phyloP scores from a whole-genome alignment of 768 basidiomycete species.

The Glaciozyma martinii region DNA sequence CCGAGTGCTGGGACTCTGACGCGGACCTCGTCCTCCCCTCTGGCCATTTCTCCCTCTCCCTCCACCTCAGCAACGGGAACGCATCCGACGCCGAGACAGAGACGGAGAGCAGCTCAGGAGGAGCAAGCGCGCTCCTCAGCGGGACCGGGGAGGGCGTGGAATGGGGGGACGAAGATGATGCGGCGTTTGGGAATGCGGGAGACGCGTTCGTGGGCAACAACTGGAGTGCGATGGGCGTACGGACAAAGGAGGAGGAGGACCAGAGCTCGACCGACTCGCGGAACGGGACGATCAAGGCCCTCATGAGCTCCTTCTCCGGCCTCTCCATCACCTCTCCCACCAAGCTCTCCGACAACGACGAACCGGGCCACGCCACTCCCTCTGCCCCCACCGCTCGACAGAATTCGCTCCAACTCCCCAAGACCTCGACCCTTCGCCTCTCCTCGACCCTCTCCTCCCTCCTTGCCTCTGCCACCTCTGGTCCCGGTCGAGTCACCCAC shows the following conservation, averaged over 20 bases:
- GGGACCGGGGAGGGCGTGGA: neutral
- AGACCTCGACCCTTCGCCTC: slow-evolving; percentile 13
- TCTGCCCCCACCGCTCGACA: neutral
- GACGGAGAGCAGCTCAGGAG: neutral
- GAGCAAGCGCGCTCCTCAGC: neutral
- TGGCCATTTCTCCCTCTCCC: neutral
- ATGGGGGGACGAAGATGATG: slow-evolving; percentile 4
- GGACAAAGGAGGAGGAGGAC: slow-evolving; percentile 8
- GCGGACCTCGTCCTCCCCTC: slow-evolving; percentile 14
- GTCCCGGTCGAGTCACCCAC: slow-evolving; percentile 8
- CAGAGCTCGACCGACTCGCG: slow-evolving; percentile 5
- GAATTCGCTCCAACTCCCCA: neutral
- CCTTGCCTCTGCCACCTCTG: neutral
- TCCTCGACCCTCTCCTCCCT: slow-evolving; percentile 14
- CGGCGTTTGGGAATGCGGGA: neutral
- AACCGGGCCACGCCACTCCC: neutral
- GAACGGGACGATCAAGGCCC: slow-evolving; percentile 11
- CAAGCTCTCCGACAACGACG: neutral
- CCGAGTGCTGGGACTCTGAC: slow-evolving; percentile 26
- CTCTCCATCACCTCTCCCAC: neutral
- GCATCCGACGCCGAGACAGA: neutral
- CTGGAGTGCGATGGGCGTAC: neutral
- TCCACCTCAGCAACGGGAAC: neutral
- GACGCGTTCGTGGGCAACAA: neutral
- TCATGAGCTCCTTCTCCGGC: slow-evolving; percentile 1